phyloP scores from a whole-genome alignment of 257 asterid species.

The Primulina tabacum region DNA sequence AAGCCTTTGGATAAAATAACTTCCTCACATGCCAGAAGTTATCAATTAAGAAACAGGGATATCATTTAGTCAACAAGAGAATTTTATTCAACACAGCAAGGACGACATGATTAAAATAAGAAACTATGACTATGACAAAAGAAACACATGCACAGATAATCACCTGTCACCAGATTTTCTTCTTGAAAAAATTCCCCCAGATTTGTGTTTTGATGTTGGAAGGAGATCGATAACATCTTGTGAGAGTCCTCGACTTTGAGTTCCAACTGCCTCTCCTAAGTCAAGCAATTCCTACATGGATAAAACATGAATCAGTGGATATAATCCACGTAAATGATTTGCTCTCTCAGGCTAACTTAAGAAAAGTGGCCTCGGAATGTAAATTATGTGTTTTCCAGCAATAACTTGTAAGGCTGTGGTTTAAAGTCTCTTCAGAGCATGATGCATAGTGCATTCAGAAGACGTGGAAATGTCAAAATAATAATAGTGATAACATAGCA shows the following conservation, averaged over 20 bases:
- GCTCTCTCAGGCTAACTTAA: not conserved
- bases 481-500: not conserved
- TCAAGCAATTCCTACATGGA: conserved; percentile 76
- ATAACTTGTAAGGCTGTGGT: not conserved
- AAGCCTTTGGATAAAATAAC: too few relatives aligned
- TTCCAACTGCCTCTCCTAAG: conserved; percentile 89
- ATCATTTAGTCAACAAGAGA: not conserved
- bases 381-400: not conserved
- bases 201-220: conserved; percentile 77
- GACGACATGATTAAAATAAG: not conserved
- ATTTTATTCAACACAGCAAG: not conserved
- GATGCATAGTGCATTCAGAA: not conserved
- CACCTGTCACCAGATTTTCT: conserved; percentile 66
- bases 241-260: conserved; percentile 82
- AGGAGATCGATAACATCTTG: conserved; percentile 70
- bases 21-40: too few relatives aligned
- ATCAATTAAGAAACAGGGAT: too few relatives aligned
- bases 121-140: not conserved
- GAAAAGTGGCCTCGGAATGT: not conserved
- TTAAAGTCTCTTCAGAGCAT: conserved; percentile 11
- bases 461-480: not conserved
- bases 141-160: conserved; percentile 15
- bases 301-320: conserved; percentile 12
- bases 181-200: conserved; percentile 77
- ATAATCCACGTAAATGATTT: not conserved